Base-by-base conservation (phyloP, 345 rosid species). In the Mangifera indica region DNA sequence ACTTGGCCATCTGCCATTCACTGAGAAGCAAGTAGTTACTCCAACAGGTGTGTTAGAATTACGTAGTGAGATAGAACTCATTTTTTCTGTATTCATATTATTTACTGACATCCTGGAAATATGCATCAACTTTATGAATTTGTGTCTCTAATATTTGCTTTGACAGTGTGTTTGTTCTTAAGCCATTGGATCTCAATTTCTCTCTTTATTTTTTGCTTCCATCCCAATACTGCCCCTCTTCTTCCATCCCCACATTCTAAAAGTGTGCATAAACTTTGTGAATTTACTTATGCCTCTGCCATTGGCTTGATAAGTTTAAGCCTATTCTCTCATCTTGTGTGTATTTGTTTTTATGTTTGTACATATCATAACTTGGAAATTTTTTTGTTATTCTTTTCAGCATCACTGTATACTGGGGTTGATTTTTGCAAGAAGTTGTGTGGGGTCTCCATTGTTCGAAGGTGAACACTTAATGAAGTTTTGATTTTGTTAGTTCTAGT, bases 401-500 rank as follows among this genome's bases (percentile, higher is more conserved):
- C 88, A 48, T 88, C 97, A 5, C 74, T 84, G 62, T 96, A 96
- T 78, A 89, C 87, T 42, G 98, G 98, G 42, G 99, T 96, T 82
- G 97, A 93, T 82, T 96, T 96, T 81, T 96, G 98, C 90, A 93
- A 96, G 88, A 96, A 96, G 76, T 72, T 96, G 63, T 96, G 99
- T 75, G 99, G 99, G 63, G 97, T 96, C 70, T 96, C 99, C 72
- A 88, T 96, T 68, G 83, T 93, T 77, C 85, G 97, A 83, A 96
- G 98, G 97, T 91, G 87, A 87, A 96, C 78, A 59, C 86, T 79
- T 60, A 73, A 71, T 68, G 58, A 74, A 82, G 84, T 76, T 67
- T 80, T 73, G 13, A 12, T 67, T 76, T 78, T 49, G 44, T 76
- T 37, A 68, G 73, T 71, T 78, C 24, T 72, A 20, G 48, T 76